Conservation (phyloP, 495 filamentous ascomycete genomes). For the Penicillium bialowiezense region DNA sequence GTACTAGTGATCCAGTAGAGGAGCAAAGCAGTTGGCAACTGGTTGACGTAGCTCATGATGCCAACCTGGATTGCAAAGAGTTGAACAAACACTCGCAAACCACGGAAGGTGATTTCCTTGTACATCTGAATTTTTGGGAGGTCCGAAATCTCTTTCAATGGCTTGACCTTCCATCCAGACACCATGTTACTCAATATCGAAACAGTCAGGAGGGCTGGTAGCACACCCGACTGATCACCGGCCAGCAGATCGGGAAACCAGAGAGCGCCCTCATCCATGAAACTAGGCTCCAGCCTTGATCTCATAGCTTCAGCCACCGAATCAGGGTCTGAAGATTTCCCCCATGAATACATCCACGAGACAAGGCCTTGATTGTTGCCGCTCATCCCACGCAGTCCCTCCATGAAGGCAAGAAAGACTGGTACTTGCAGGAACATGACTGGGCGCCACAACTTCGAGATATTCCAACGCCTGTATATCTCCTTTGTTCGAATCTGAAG, state of each 20-base stretch:
- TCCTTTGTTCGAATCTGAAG: conserved; percentile 14
- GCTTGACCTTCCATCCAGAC: conserved; percentile 26
- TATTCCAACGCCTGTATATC: conserved; percentile 42
- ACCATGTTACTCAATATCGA: conserved; percentile 39
- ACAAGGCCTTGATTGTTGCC: conserved; percentile 55
- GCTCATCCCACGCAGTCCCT: conserved; percentile 63
- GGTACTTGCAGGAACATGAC: conserved; percentile 54
- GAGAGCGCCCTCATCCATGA: conserved; percentile 67
- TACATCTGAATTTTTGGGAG: conserved; percentile 28
- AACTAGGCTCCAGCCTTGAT: conserved; percentile 47
- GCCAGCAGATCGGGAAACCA: conserved; percentile 79
- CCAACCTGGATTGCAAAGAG: conserved; percentile 33
- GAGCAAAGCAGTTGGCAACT: conserved; percentile 62
- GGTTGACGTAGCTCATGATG: conserved; percentile 25
- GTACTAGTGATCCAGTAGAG: conserved; percentile 67
- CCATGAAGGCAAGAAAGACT: conserved; percentile 65
- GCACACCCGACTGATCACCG: conserved; percentile 64
- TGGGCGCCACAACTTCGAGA: conserved; percentile 49
- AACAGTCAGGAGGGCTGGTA: conserved; percentile 56
- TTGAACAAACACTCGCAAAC: conserved; percentile 27
- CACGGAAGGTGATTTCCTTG: conserved; percentile 10
- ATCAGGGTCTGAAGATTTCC: conserved; percentile 8
- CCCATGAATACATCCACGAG: conserved; percentile 32
- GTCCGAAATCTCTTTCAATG: conserved; percentile 20
- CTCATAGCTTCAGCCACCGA: conserved; percentile 10